phyloP scores from a whole-genome alignment of 164 flowering plant genomes.

The Magnolia sinica region DNA sequence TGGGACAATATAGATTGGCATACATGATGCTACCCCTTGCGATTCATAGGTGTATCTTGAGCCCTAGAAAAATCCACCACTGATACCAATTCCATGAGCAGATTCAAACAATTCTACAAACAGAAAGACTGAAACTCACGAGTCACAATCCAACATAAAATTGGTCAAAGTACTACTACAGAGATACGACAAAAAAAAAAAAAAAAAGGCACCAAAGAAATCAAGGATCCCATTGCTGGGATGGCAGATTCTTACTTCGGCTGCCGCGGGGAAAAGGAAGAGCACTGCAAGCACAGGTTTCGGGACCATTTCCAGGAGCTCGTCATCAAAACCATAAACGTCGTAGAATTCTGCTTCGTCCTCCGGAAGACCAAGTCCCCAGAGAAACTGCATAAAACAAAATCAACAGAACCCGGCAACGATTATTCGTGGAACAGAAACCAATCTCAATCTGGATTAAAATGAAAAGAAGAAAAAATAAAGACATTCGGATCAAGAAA shows the following conservation, averaged over 20 bases:
- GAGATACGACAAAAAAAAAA: background rate
- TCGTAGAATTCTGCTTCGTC: conserved; percentile 82
- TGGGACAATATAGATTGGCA: too few species aligned
- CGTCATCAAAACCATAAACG: conserved; percentile 93
- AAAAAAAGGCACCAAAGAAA: background rate
- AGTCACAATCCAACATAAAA: too few species aligned
- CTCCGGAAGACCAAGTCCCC: conserved; percentile 84
- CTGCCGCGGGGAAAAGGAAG: conserved; percentile 73
- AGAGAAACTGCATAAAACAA: conserved; percentile 63
- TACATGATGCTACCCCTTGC: too few species aligned
- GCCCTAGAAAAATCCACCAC: background rate
- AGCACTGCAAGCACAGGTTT: conserved; percentile 89
- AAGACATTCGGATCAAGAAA: background rate
- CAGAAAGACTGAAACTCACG: background rate
- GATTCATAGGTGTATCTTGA: background rate
- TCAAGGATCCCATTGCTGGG: background rate
- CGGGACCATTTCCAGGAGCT: conserved; percentile 91
- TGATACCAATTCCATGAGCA: background rate
- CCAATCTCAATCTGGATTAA: background rate
- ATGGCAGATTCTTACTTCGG: conserved; percentile 43
- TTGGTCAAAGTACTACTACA: too few species aligned
- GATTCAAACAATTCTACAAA: background rate
- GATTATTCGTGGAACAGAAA: background rate
- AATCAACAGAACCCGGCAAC: background rate
- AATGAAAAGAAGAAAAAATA: background rate